Evolutionary conservation across 2,329 filamentous ascomycete species (phyloP).

Genomic region (Reticulascus tulasneorum): DNA sequence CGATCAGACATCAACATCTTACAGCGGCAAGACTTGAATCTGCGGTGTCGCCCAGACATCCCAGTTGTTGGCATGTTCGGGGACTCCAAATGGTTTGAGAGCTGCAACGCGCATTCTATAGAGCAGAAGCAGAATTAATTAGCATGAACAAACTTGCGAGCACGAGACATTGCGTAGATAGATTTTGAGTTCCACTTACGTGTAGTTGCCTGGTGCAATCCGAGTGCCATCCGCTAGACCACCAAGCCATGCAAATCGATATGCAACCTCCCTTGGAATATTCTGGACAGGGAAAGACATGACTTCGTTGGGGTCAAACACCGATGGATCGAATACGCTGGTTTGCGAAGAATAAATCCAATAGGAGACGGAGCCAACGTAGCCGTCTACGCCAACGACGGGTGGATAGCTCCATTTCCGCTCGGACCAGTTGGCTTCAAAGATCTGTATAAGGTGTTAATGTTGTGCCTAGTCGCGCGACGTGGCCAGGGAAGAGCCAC

Average conservation of each 20-base stretch:
- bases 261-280: conserved; percentile 26
- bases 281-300: conserved; percentile 32
- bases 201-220: conserved; percentile 36
- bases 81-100: conserved; percentile 20
- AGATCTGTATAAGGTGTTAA: conserved; percentile 22
- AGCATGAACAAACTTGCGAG: conserved; percentile 1
- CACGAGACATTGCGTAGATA: too few relatives aligned
- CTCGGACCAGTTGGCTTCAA: conserved; percentile 32
- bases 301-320: conserved; percentile 33
- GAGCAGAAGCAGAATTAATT: neutral
- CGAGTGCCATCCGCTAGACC: conserved; percentile 36
- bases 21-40: too few relatives aligned
- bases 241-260: conserved; percentile 37
- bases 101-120: conserved; percentile 19
- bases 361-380: conserved; percentile 37
- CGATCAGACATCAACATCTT: too few relatives aligned
- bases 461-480: neutral
- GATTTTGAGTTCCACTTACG: too few relatives aligned
- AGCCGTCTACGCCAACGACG: conserved; percentile 30
- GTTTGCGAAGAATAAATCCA: conserved; percentile 10
- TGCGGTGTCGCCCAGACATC: conserved; percentile 19
- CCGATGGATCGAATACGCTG: conserved; percentile 25
- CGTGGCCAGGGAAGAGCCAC: too few relatives aligned
- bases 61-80: conserved; percentile 15
- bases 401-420: conserved; percentile 38